A percentile compares a stretch with the other conserved stretches of the same genome.
These are phyloP conservation scores for Starmerella bombi DNA, from an alignment of 805 yeast genomes.

Conservation along the genomic window DNA sequence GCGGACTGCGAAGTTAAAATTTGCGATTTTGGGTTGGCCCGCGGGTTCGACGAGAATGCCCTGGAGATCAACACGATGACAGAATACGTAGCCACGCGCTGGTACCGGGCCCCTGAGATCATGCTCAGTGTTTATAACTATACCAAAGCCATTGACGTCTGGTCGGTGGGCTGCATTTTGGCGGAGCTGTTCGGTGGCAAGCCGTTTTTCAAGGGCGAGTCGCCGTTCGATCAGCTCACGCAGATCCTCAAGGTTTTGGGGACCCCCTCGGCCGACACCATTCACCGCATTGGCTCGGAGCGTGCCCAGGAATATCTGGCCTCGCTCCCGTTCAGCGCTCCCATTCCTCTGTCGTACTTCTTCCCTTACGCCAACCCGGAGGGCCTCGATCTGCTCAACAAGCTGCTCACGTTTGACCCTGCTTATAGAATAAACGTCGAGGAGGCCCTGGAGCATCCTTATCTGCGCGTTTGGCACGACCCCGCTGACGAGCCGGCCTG, in stretches of 20 bases:
- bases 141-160: constrained; percentile 87
- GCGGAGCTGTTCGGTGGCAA: constrained; percentile 79
- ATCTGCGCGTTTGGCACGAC: constrained; percentile 78
- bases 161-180: constrained; percentile 93
- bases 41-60: constrained; percentile 39
- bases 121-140: constrained; percentile 90
- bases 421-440: constrained; percentile 67
- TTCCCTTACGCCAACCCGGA: constrained; percentile 46
- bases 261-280: constrained; percentile 67
- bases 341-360: constrained; percentile 40
- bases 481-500: constrained; percentile 88
- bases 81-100: constrained; percentile 92
- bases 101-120: constrained; percentile 97
- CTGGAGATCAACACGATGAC: constrained; percentile 50
- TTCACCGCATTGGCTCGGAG: constrained; percentile 51
- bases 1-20: constrained; percentile 88
- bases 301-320: constrained; percentile 82
- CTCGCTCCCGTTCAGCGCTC: constrained; percentile 58
- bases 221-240: constrained; percentile 81
- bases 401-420: constrained; percentile 73
- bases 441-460: constrained; percentile 77
- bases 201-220: constrained; percentile 88
- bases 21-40: constrained; percentile 87
- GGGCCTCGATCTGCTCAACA: constrained; percentile 55
- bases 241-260: constrained; percentile 76